A percentile compares a stretch with the other conserved stretches of the same genome.
These are phyloP conservation scores for Grosmannia clavigera DNA, from an alignment of 2,329 filamentous ascomycete genomes.

Conservation along the genomic window DNA sequence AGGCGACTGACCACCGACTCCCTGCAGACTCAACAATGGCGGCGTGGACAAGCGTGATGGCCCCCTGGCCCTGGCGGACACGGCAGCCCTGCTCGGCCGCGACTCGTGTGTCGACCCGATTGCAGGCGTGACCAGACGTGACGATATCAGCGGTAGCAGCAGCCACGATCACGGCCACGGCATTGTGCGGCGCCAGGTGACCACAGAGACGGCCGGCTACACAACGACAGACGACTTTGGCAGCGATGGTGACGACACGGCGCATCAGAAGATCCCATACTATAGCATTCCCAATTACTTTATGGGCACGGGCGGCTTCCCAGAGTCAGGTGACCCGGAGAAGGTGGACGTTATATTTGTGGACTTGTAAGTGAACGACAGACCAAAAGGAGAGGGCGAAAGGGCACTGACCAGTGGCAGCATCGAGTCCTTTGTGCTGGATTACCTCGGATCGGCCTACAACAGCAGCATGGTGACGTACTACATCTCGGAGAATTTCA, in stretches of 20 bases:
- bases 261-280: constrained; percentile 32
- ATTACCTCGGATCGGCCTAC: constrained; percentile 23
- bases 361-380: constrained; percentile 29
- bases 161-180: constrained; percentile 19
- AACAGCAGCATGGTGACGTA: constrained; percentile 22
- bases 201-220: constrained; percentile 35
- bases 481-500: constrained; percentile 28
- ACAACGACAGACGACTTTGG: constrained; percentile 45
- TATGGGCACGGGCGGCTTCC: constrained; percentile 35
- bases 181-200: constrained; percentile 31
- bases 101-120: constrained; percentile 37
- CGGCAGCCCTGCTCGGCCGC: constrained; percentile 21
- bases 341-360: constrained; percentile 41
- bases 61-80: constrained; percentile 18
- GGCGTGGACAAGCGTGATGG: constrained; percentile 20
- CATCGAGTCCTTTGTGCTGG: constrained; percentile 25
- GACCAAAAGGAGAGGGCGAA: neutral
- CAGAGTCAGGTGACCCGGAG: constrained; percentile 27
- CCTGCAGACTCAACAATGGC: constrained; percentile 30
- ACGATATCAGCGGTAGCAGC: neutral
- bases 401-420: constrained; percentile 12
- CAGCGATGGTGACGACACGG: constrained; percentile 40
- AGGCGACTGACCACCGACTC: neutral
- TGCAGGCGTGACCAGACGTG: constrained; percentile 3
- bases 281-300: constrained; percentile 37